Conservation (phyloP, 495 filamentous ascomycete genomes). For the Tuber calosporum region DNA sequence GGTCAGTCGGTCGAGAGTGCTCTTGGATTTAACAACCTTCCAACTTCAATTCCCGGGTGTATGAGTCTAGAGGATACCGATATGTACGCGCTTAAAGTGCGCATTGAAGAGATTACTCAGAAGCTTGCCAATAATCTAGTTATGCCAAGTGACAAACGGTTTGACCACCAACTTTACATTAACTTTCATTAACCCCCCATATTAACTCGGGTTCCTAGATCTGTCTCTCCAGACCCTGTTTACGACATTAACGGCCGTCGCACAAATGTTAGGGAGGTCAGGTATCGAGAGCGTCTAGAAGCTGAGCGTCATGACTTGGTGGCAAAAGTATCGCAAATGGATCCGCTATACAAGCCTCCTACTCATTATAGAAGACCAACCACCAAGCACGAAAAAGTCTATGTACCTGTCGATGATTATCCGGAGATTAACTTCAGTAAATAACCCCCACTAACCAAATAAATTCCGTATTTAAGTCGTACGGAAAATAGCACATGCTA, state of each 20-base stretch:
- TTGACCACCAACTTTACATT: slow-evolving; percentile 6
- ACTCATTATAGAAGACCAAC: slow-evolving; percentile 42
- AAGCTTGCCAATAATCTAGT: slow-evolving; percentile 42
- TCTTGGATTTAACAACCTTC: slow-evolving; percentile 17
- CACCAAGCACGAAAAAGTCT: slow-evolving; percentile 43
- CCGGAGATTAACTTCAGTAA: slow-evolving; percentile 99
- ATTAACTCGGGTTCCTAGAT: slow-evolving; percentile 27
- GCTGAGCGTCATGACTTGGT: slow-evolving; percentile 44
- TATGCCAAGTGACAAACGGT: slow-evolving; percentile 42
- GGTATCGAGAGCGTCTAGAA: slow-evolving; percentile 43
- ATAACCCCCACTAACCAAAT: slow-evolving; percentile 71
- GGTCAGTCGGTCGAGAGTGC: background rate
- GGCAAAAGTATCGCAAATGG: slow-evolving; percentile 40
- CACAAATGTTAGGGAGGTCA: slow-evolving; percentile 42
- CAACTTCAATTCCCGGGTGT: slow-evolving; percentile 41
- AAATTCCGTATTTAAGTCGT: background rate
- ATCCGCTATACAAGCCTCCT: slow-evolving; percentile 43
- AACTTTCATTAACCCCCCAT: slow-evolving; percentile 5
- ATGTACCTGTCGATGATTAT: slow-evolving; percentile 73
- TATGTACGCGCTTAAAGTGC: slow-evolving; percentile 42
- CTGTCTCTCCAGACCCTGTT: slow-evolving; percentile 41
- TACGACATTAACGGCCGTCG: slow-evolving; percentile 43
- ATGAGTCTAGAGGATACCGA: slow-evolving; percentile 44
- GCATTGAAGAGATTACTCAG: slow-evolving; percentile 44
- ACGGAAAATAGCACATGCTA: background rate